Percentiles rank a stretch among this genome's conserved stretches.
Conservation (phyloP, 345 rosid genomes). For the Sisymbrium irio region DNA sequence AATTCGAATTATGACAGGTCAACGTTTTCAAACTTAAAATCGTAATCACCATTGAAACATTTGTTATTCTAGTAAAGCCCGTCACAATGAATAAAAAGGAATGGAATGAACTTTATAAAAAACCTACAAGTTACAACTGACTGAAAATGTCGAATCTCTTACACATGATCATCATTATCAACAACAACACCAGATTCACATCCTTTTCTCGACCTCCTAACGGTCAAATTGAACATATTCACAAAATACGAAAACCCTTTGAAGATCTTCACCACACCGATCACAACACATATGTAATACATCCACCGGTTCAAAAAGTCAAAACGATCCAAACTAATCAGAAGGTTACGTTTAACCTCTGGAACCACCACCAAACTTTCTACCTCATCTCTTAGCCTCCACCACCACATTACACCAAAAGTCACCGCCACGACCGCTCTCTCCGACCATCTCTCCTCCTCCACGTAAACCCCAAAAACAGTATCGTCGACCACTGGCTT, state of each 20-base stretch:
- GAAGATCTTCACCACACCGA: slow-evolving; percentile 58
- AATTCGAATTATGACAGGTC: too few relatives aligned
- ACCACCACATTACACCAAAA: slow-evolving; percentile 69
- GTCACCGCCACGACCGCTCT: slow-evolving; percentile 47
- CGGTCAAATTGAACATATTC: slow-evolving; percentile 28
- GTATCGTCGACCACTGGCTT: slow-evolving; percentile 71
- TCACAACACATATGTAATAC: slow-evolving; percentile 58
- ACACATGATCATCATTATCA: slow-evolving; percentile 30
- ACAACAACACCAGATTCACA: not conserved
- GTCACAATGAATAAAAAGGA: too few relatives aligned
- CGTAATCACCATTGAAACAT: too few relatives aligned
- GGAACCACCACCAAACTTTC: slow-evolving; percentile 51
- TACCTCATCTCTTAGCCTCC: slow-evolving; percentile 71
- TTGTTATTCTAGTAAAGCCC: too few relatives aligned
- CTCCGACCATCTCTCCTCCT: slow-evolving; percentile 50
- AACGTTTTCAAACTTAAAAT: not conserved
- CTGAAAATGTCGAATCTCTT: slow-evolving; percentile 7
- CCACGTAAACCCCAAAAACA: slow-evolving; percentile 39
- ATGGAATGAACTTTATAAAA: not conserved
- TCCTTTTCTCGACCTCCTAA: slow-evolving; percentile 30
- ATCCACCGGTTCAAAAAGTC: slow-evolving; percentile 66
- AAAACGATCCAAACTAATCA: slow-evolving; percentile 30
- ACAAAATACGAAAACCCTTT: slow-evolving; percentile 42
- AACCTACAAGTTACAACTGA: not conserved
- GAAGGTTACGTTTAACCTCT: slow-evolving; percentile 44